A percentile compares a stretch with the other conserved stretches of the same genome.
Evolutionary conservation across 202 grass and related monocot species (phyloP).

Genomic region (Dendrocalamus latiflorus): DNA sequence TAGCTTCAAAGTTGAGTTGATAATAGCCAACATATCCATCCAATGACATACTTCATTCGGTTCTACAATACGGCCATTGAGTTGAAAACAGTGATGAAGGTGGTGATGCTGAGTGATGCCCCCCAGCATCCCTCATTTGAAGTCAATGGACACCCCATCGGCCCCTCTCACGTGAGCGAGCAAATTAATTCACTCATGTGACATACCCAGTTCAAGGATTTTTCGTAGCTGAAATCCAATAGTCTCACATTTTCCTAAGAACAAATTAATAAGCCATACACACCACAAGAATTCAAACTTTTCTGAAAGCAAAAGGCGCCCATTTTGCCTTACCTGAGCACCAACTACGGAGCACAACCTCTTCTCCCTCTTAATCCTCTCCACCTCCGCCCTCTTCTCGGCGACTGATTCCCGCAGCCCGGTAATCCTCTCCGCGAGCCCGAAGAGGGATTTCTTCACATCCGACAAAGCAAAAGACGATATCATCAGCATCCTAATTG

Average conservation of each 20-base stretch:
- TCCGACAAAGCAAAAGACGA: background rate
- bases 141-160: background rate
- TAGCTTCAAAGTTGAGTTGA: background rate
- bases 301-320: background rate
- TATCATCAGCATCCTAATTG: background rate
- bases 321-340: slow-evolving; percentile 45
- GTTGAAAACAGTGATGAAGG: background rate
- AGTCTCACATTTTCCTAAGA: background rate
- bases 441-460: slow-evolving; percentile 60
- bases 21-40: no score
- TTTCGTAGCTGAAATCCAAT: background rate
- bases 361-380: slow-evolving; percentile 43
- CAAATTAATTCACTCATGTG: slow-evolving; percentile 13
- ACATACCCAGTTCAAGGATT: background rate
- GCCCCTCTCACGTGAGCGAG: background rate
- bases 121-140: background rate
- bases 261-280: background rate
- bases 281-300: background rate
- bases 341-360: slow-evolving; percentile 40
- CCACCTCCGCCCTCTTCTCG: slow-evolving; percentile 40
- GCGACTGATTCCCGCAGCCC: slow-evolving; percentile 31
- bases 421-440: slow-evolving; percentile 18
- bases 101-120: background rate
- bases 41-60: background rate
- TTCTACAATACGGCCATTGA: background rate